Evolutionary conservation across 306 rosid species (phyloP).

Genomic region (Gynostemma pentaphyllum): DNA sequence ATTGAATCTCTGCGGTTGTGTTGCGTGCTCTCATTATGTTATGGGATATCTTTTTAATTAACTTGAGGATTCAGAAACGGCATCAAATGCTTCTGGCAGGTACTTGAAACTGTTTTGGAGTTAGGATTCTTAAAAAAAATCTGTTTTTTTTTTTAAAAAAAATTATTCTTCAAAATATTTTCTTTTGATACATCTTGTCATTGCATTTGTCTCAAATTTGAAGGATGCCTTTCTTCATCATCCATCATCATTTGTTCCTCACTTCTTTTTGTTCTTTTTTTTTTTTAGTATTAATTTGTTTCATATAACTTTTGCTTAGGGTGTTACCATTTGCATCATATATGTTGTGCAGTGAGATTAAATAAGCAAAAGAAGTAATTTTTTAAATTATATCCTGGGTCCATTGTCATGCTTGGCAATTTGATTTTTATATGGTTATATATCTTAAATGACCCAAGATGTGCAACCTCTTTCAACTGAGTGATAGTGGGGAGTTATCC

Average conservation of each 20-base stretch:
- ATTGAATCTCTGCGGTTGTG: conserved; percentile 44
- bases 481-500: conserved; percentile 3
- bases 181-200: background rate
- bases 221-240: background rate
- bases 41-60: conserved; percentile 27
- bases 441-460: background rate
- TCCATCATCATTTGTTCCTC: background rate
- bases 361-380: no score
- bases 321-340: background rate
- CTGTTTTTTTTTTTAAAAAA: background rate
- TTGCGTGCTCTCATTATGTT: conserved; percentile 37
- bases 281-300: background rate
- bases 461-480: background rate
- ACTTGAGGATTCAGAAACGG: conserved; percentile 34
- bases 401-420: background rate
- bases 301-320: background rate
- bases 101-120: conserved; percentile 42
- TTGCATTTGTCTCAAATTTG: background rate
- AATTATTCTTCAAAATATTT: background rate
- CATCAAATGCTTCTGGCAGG: conserved; percentile 57
- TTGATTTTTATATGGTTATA: background rate
- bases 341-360: background rate
- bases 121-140: conserved; percentile 6
- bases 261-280: no score
- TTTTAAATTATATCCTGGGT: background rate